phyloP scores from a whole-genome alignment of 208 protist genomes.

The Trypanosoma boissoni region DNA sequence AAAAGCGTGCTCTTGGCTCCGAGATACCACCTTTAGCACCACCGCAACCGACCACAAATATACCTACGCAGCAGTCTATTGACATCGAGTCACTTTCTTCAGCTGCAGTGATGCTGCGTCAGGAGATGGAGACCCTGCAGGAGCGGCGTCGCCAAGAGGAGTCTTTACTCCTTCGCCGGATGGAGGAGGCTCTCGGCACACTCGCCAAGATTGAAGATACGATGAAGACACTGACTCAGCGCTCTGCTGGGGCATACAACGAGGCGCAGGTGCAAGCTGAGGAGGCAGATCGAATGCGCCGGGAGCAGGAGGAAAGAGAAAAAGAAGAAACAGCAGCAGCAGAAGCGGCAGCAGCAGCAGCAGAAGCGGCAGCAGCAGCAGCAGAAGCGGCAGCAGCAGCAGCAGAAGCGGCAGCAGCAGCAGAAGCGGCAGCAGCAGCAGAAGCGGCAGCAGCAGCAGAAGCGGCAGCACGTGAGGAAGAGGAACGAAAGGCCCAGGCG shows the following conservation, averaged over 20 bases:
- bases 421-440: not conserved
- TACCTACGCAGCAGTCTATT: not conserved
- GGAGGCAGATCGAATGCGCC: constrained; percentile 1
- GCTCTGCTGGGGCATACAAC: not conserved
- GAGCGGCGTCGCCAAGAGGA: constrained; percentile 24
- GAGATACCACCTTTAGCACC: too few relatives aligned
- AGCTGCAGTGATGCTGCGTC: constrained; percentile 23
- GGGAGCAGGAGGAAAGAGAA: constrained; percentile 1
- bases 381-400: constrained; percentile 1
- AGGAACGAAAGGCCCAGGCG: constrained; percentile 26
- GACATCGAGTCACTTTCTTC: constrained; percentile 29
- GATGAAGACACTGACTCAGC: constrained; percentile 29
- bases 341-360: constrained; percentile 7
- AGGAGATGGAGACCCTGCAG: constrained; percentile 24
- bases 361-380: not conserved
- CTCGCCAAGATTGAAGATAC: constrained; percentile 32
- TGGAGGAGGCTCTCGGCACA: constrained; percentile 23
- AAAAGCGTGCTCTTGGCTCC: too few relatives aligned
- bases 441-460: not conserved
- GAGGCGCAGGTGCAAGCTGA: constrained; percentile 1
- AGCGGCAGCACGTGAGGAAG: constrained; percentile 17
- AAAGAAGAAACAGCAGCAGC: constrained; percentile 12
- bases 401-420: constrained; percentile 8
- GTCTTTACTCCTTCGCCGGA: constrained; percentile 16
- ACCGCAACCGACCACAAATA: too few relatives aligned